Percentiles rank a stretch among this genome's conserved stretches.
phyloP scores from a whole-genome alignment of 2,329 filamentous ascomycete species.

The Colletotrichum liriopes region DNA sequence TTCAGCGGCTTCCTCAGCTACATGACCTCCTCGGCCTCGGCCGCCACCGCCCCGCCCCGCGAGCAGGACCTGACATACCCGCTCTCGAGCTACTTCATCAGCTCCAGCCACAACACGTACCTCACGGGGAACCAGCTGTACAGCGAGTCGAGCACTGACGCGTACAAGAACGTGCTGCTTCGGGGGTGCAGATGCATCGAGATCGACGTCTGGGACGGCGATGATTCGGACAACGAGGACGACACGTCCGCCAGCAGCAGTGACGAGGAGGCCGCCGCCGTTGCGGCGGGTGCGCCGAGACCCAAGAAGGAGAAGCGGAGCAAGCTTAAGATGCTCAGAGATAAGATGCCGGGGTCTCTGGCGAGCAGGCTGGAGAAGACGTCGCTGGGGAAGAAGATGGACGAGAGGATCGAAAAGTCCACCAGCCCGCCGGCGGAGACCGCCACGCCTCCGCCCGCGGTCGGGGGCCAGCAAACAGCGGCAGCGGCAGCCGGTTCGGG shows the following conservation, averaged over 20 bases:
- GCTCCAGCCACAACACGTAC: conserved; percentile 96
- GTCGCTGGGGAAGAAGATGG: conserved; percentile 61
- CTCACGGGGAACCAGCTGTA: conserved; percentile 90
- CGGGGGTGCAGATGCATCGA: conserved; percentile 93
- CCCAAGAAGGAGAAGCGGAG: conserved; percentile 63
- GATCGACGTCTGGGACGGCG: conserved; percentile 95
- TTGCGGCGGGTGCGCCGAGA: conserved; percentile 8
- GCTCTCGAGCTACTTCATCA: conserved; percentile 92
- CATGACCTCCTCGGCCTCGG: conserved; percentile 67
- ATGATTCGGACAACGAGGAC: conserved; percentile 79
- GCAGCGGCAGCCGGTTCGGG: background rate
- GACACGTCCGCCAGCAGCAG: conserved; percentile 66
- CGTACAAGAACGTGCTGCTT: conserved; percentile 87
- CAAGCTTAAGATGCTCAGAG: conserved; percentile 76
- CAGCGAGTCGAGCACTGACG: conserved; percentile 88
- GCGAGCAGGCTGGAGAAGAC: conserved; percentile 64
- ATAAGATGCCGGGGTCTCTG: conserved; percentile 64
- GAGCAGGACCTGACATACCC: conserved; percentile 78
- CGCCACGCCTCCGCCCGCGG: conserved; percentile 2
- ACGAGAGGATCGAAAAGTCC: conserved; percentile 53
- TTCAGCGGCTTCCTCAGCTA: conserved; percentile 67
- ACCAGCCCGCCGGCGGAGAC: conserved; percentile 41
- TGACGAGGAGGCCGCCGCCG: conserved; percentile 58
- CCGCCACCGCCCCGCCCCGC: conserved; percentile 58
- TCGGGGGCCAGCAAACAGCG: background rate